These are phyloP conservation scores for Aspergillus ellipticus DNA, from an alignment of 495 filamentous ascomycete genomes.

Conservation along the genomic window DNA sequence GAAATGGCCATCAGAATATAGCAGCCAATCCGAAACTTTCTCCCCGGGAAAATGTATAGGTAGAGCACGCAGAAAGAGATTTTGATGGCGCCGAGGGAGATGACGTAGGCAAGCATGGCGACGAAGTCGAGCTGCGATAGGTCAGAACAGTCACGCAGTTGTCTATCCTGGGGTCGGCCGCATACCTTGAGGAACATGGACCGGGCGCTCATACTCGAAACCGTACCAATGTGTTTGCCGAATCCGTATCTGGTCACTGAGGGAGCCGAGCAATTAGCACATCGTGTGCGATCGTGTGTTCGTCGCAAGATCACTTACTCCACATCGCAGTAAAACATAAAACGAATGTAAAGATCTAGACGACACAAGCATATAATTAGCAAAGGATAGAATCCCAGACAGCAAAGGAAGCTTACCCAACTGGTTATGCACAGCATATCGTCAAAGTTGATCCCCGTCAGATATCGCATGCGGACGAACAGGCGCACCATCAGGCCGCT, in stretches of 20 bases:
- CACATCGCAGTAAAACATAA: conserved; percentile 14
- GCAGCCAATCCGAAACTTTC: conserved; percentile 14
- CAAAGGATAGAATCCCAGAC: background rate
- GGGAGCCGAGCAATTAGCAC: conserved; percentile 2
- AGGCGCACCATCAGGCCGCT: conserved; percentile 14
- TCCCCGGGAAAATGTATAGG: conserved; percentile 18
- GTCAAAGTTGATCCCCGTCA: conserved; percentile 18
- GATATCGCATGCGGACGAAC: conserved; percentile 18
- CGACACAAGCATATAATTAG: background rate
- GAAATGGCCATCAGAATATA: conserved; percentile 13
- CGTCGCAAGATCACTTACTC: conserved; percentile 7
- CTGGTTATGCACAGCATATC: conserved; percentile 18
- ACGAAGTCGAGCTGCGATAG: conserved; percentile 19
- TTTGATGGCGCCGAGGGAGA: conserved; percentile 20
- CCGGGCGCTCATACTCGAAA: background rate
- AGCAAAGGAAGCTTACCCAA: conserved; percentile 11
- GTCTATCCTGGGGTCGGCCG: background rate
- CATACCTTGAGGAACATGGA: conserved; percentile 22
- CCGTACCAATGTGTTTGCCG: conserved; percentile 20
- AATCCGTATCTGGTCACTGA: conserved; percentile 26
- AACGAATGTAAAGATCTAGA: conserved; percentile 18
- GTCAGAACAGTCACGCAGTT: background rate
- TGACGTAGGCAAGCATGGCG: conserved; percentile 15
- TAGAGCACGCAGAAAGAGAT: conserved; percentile 24
- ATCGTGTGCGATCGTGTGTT: background rate